Base-by-base conservation (phyloP, 1,284 basidiomycete species). In the Naganishia sp. region DNA sequence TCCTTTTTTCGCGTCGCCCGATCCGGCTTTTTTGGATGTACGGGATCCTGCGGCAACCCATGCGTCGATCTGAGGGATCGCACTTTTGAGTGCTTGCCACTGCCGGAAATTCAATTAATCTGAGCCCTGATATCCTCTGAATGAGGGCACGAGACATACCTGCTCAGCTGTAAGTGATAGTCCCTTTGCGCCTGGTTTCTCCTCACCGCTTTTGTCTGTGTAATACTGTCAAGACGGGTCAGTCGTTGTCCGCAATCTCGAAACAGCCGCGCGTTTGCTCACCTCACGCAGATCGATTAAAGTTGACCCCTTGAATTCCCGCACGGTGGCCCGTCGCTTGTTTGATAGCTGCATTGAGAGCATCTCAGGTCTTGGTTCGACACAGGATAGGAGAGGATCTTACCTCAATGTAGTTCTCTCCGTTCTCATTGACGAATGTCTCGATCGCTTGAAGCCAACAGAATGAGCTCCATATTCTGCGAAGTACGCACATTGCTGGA, bases 141-240 rank as follows among this genome's bases (percentile, higher is more conserved):
- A 42, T 33, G 23, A 46, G 46, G 68, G 46, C 7, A 36, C 54
- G 64, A 39, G 25, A 77, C 82, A 55, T 69, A 89, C 88, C 83
- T 90, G 89, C 44, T 91, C 90, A 0, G 79, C 53, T 11, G 79
- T 79, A n/a, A 93, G 81, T 0, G 86, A 84, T 65, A 93, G 88
- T 7, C 90, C 90, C 73, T 92, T 92, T 77, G 88, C 88, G 0
- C 90, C 89, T 0, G 90, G 90, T 70, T 89, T 90, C n/a, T 87
- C 83, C 5, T 84, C 82, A 1, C 70, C 69, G 5, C 48, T 49
- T 71, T 85, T 84, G 57, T 83, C 80, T 3, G 79, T 84, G 72
- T 88, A 93, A 72, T 83, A 91, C 77, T 76, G 67, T 2, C 6
- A 68, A 48, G 1, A 6, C 33, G 2, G 6, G 48, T 60, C 44